A percentile compares a stretch with the other conserved stretches of the same genome.
Conservation (phyloP, 1,284 basidiomycete genomes). For the Mycena sp. region DNA sequence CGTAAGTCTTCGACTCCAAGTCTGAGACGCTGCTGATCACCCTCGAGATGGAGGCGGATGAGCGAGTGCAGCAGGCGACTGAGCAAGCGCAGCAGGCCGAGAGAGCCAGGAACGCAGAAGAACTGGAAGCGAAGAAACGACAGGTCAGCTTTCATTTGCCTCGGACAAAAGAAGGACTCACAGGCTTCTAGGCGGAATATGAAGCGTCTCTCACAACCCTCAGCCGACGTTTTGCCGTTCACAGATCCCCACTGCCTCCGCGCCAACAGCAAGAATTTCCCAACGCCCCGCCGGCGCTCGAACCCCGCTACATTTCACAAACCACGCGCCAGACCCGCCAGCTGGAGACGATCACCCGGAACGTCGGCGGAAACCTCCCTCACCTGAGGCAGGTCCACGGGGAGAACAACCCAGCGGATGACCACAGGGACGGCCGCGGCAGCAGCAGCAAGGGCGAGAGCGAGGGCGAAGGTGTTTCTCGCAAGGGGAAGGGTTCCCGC, state of each 20-base stretch:
- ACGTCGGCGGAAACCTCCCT: slow-evolving; percentile 1
- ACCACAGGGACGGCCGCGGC: neutral
- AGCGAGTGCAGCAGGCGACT: too few relatives aligned
- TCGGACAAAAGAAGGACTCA: neutral
- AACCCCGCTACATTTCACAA: neutral
- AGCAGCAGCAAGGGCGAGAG: neutral
- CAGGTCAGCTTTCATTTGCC: neutral
- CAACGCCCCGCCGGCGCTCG: neutral
- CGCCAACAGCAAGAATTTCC: neutral
- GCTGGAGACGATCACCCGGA: slow-evolving; percentile 5
- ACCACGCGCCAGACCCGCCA: neutral
- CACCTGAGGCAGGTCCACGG: neutral
- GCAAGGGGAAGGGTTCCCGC: neutral
- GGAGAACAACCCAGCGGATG: neutral
- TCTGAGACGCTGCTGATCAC: neutral
- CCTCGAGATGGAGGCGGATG: neutral
- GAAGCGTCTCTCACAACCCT: neutral
- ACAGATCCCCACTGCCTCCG: neutral
- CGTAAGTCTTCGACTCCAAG: neutral
- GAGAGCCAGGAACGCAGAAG: neutral
- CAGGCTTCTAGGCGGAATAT: neutral
- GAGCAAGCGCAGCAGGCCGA: neutral
- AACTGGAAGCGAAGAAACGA: neutral
- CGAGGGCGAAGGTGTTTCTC: neutral
- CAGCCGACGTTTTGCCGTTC: neutral